Percentiles rank a stretch among this genome's conserved stretches.
Conservation (phyloP, 2,329 filamentous ascomycete genomes). For the Aspergillus flavus region DNA sequence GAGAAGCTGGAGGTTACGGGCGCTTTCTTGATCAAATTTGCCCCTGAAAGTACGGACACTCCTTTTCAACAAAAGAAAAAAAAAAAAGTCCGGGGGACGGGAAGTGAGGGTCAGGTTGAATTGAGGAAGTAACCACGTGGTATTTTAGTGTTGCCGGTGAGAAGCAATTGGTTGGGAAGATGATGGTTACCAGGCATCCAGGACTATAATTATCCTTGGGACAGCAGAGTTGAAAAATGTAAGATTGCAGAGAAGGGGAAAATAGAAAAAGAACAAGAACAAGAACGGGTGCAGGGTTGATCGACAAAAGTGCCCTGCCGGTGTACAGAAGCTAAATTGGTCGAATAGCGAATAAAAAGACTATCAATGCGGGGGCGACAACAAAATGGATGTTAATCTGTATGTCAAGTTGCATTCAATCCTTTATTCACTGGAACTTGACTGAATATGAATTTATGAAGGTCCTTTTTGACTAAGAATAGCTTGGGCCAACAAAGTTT, state of each 20-base stretch:
- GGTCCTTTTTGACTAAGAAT: not conserved
- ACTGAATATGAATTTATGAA: not conserved
- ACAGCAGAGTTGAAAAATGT: not conserved
- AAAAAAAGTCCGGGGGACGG: not conserved
- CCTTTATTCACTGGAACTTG: not conserved
- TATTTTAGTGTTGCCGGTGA: not conserved
- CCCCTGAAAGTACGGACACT: conserved; percentile 2
- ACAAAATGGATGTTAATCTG: not conserved
- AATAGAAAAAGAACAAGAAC: conserved; percentile 4
- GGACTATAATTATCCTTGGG: not conserved
- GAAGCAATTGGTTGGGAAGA: not conserved
- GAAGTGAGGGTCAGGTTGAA: not conserved
- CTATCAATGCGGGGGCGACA: conserved; percentile 14
- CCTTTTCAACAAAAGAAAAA: not conserved
- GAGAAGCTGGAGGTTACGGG: not conserved
- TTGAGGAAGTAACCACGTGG: conserved; percentile 1
- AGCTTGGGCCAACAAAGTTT: conserved; percentile 3
- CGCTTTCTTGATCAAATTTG: not conserved
- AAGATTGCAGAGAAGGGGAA: not conserved
- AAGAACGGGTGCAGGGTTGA: conserved; percentile 6
- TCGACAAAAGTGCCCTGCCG: conserved; percentile 2
- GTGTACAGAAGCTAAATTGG: not conserved
- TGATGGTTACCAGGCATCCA: conserved; percentile 2
- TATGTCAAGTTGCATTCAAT: not conserved
- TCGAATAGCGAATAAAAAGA: not conserved